phyloP scores from a whole-genome alignment of 805 yeast species.

The Candida glaebosa region DNA sequence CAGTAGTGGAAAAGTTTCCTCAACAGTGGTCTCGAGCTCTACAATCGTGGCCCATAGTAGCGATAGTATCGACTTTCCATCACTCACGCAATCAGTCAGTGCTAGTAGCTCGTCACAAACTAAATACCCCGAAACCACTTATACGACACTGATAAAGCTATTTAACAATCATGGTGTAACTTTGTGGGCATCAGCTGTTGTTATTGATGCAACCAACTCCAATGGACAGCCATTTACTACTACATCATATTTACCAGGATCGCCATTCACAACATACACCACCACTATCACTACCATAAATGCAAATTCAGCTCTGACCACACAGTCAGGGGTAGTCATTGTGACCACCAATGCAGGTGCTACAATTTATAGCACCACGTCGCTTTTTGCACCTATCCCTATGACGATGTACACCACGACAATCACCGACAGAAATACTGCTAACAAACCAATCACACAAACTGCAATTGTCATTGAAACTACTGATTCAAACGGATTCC shows the following conservation, averaged over 20 bases:
- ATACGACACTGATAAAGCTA: no score
- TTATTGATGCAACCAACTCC: constrained; percentile 15
- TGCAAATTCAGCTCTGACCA: constrained; percentile 6
- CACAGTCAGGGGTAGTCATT: constrained; percentile 12
- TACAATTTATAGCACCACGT: constrained; percentile 8
- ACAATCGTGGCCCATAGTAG: not conserved
- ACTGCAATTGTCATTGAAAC: constrained; percentile 13
- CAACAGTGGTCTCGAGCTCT: no score
- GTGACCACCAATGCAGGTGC: constrained; percentile 12
- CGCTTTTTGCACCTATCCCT: no score
- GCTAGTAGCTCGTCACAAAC: no score
- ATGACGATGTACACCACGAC: constrained; percentile 13
- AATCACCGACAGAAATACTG: constrained; percentile 10
- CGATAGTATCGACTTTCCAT: not conserved
- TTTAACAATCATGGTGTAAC: no score
- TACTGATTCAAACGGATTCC: constrained; percentile 13
- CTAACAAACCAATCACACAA: constrained; percentile 7
- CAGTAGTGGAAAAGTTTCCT: no score
- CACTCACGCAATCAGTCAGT: not conserved
- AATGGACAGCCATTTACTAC: constrained; percentile 14
- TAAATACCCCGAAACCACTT: no score
- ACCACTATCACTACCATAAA: constrained; percentile 10
- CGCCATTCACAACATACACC: constrained; percentile 11
- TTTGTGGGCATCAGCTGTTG: constrained; percentile 10
- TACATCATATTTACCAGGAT: constrained; percentile 6